Evolutionary conservation across 2,329 filamentous ascomycete genomes (phyloP), one percentile per base, ranked within the genome.

Genomic region (Aspergillus bombycis): DNA sequence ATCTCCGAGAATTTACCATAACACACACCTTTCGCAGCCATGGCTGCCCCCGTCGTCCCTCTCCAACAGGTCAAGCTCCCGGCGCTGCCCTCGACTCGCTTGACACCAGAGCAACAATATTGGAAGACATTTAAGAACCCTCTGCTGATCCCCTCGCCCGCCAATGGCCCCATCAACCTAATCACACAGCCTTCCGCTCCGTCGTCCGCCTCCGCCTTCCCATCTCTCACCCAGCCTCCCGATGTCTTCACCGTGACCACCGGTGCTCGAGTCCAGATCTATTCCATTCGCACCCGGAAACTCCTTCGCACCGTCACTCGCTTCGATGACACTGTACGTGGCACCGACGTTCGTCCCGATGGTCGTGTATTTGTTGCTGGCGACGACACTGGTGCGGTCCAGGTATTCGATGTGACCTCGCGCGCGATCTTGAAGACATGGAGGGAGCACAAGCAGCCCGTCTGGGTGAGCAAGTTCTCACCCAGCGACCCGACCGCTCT

Each of bases 81-180:
- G 62, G 86, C 91, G 67, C 92, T 92, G 57, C 93, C 93, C 62
- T 89, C 91, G 46, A 90, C 92, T 60, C 74, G 74, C 56, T 81
- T 94, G 55, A 97, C 94, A 7, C 90, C 94, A 36, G 95, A 99
- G 82, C 94, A 98, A 81, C 87, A 90, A 69, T 98, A 98, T 84
- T 99, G 96, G 96, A 91, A 91, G 75, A 90, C 91, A 14, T 99
- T 99, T 84, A 93, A 92, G 81, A 95, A 94, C 70, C 92, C 94
- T 69, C 88, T 96, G 62, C 89, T 94, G 65, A 89, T 98, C 66
- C 92, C 95, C 53, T 96, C 94, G 67, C 93, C 94, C 68, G 93
- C 95, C 68, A 92, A 92, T 75, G 93, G 91, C 77, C 91, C 93
- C 53, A 88, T 99, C 72, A 97, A 93, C 38, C 90, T 96, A 78